Conservation (phyloP, 306 rosid species). For the Cucurbita argyrosperma region DNA sequence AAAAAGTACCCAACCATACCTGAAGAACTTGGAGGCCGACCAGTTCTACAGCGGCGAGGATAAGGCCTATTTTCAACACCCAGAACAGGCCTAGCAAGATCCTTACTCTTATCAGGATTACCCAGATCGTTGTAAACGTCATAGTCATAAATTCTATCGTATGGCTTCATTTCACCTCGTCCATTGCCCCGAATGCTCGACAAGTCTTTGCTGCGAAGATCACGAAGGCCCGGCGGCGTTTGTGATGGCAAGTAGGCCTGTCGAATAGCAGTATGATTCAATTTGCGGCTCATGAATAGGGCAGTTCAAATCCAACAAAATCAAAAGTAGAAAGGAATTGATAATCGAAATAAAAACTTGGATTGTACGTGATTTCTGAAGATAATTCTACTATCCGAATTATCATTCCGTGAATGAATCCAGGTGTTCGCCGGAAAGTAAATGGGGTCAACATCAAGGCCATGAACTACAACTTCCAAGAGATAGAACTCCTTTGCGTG, state of each 20-base stretch:
- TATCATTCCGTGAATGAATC: conserved; percentile 64
- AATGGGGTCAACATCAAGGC: conserved; percentile 52
- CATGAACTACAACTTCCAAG: conserved; percentile 52
- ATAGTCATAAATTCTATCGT: conserved; percentile 79
- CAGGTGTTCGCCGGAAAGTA: conserved; percentile 86
- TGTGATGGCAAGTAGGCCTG: conserved; percentile 74
- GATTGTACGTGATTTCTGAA: conserved; percentile 59
- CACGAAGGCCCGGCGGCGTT: conserved; percentile 74
- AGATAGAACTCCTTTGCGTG: conserved; percentile 68
- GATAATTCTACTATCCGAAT: conserved; percentile 59
- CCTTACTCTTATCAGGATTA: conserved; percentile 60
- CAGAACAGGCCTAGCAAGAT: conserved; percentile 59
- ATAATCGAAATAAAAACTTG: background rate
- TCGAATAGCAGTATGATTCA: background rate
- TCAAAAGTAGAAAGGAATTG: background rate
- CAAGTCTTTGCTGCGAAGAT: conserved; percentile 61
- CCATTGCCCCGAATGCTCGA: conserved; percentile 52
- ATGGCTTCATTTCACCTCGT: conserved; percentile 39
- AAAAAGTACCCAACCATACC: conserved; percentile 20
- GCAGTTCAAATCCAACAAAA: background rate
- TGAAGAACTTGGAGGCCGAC: conserved; percentile 44
- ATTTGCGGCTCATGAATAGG: background rate
- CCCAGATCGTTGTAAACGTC: conserved; percentile 81
- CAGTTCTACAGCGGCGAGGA: conserved; percentile 89
- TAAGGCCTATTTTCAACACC: conserved; percentile 54